Base-by-base conservation (phyloP, 768 basidiomycete genomes). In the Leucocoprinus sp. region DNA sequence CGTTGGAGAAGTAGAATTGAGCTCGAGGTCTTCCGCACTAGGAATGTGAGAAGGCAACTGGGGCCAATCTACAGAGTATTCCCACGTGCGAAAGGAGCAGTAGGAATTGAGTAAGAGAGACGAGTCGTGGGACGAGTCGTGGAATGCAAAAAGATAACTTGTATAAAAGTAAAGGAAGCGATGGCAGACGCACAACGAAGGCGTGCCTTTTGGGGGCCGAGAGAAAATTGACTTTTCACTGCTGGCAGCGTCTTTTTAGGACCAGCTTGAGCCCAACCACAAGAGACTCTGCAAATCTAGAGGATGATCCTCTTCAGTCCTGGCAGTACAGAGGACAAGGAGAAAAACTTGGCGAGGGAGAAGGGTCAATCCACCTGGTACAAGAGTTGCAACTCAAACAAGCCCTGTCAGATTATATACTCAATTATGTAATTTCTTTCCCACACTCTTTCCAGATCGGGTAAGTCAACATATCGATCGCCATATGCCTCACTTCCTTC, bases 121-220 rank as follows among this genome's bases (percentile, higher is more conserved):
- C 50, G 57, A 66, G 78, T 87, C 84, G 86, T 88, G 72, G 78
- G 57, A 64, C 60, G 66, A 58, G 74, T 88, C 85, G 85, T 86
- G 60, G 86, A 71, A 58, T 56, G 48, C 59, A 50, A 51, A 43
- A 48, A 48, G 50, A 52, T 49, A 51, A 54, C 48, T 50, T 55
- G 53, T 60, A 42, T 50, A 52, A 37, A 55, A 58, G 57, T 53
- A 31, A 60, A 57, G 55, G 55, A 52, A 37, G 41, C 56, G 48
- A 50, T 79, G 86, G 84, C 84, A 70, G 72, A 90, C 86, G 86
- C 86, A 74, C 86, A 88, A 72, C 82, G 74, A 89, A 90, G 86
- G 86, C 86, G 86, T 76, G 84, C 84, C 84, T 88, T 88, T 89
- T 88, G 39, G 42, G 42, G 37, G 41, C 44, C 46, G 38, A 34